Conservation (phyloP, 2,329 filamentous ascomycete species). For the Penicillium sp. region DNA sequence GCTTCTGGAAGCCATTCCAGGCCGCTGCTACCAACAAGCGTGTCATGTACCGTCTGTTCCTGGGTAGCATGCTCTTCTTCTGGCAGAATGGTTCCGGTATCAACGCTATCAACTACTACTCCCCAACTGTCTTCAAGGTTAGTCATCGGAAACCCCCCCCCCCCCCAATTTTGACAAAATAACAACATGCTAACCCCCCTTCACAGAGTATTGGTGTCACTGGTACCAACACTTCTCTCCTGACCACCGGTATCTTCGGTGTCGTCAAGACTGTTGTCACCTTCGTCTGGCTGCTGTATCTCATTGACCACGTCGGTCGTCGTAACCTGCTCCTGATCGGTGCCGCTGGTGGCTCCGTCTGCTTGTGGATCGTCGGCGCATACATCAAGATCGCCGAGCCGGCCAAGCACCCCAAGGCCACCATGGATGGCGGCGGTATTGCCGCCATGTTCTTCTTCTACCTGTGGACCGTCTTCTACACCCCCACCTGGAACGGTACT, state of each 20-base stretch:
- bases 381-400: constrained; percentile 47
- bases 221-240: constrained; percentile 63
- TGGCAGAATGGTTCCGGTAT: constrained; percentile 80
- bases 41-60: constrained; percentile 73
- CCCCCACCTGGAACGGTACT: constrained; percentile 74
- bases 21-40: constrained; percentile 60
- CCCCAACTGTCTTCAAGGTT: constrained; percentile 68
- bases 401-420: constrained; percentile 26
- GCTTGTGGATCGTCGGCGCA: constrained; percentile 46
- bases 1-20: constrained; percentile 76
- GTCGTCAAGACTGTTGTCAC: constrained; percentile 75
- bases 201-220: constrained; percentile 62
- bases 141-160: neutral
- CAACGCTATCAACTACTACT: constrained; percentile 80
- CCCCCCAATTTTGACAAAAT: neutral
- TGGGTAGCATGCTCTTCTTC: constrained; percentile 76
- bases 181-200: neutral
- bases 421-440: constrained; percentile 43
- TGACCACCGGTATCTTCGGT: constrained; percentile 78
- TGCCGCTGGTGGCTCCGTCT: constrained; percentile 62
- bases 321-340: constrained; percentile 70
- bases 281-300: constrained; percentile 70
- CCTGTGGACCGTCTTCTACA: constrained; percentile 76
- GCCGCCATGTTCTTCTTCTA: constrained; percentile 71
- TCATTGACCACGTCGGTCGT: constrained; percentile 70